Conservation (phyloP, 2,329 filamentous ascomycete species). For the Penicillium oxalicum region DNA sequence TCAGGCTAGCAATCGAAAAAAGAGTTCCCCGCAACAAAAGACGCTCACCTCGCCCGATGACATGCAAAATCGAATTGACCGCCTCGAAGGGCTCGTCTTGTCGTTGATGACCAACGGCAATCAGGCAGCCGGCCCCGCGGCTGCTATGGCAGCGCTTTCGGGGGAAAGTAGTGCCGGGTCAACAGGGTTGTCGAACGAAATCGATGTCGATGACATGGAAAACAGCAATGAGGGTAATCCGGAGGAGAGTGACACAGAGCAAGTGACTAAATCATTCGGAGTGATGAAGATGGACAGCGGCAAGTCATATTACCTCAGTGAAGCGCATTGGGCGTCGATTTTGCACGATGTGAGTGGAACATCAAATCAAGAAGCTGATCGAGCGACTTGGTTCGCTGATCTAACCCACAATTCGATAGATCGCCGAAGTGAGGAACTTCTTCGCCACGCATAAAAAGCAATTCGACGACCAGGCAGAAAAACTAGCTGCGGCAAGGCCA, state of each 20-base stretch:
- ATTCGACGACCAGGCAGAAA: slow-evolving; percentile 72
- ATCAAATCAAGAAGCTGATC: too few relatives aligned
- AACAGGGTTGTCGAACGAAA: slow-evolving; percentile 30
- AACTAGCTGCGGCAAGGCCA: slow-evolving; percentile 62
- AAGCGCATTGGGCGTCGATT: slow-evolving; percentile 77
- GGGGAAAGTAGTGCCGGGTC: slow-evolving; percentile 37
- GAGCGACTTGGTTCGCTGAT: too few relatives aligned
- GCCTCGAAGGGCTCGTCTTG: slow-evolving; percentile 83
- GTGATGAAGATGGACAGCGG: slow-evolving; percentile 74
- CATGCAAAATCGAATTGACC: slow-evolving; percentile 97
- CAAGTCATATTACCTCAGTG: slow-evolving; percentile 74
- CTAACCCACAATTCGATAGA: slow-evolving; percentile 40
- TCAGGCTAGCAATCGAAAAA: slow-evolving; percentile 61
- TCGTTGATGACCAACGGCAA: slow-evolving; percentile 87
- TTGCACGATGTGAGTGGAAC: slow-evolving; percentile 55
- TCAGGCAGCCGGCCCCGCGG: slow-evolving; percentile 53
- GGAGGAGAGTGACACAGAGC: slow-evolving; percentile 63
- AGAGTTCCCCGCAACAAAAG: slow-evolving; percentile 53
- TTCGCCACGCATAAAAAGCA: slow-evolving; percentile 83
- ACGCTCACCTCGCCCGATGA: slow-evolving; percentile 69
- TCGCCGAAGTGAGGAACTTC: slow-evolving; percentile 89
- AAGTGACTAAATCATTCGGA: slow-evolving; percentile 68
- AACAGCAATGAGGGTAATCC: slow-evolving; percentile 55
- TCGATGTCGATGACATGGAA: slow-evolving; percentile 44
- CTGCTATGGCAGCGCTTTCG: slow-evolving; percentile 55